Evolutionary conservation across 441 rosid genomes (phyloP).

Genomic region (Pelargonium myrrhifolium): DNA sequence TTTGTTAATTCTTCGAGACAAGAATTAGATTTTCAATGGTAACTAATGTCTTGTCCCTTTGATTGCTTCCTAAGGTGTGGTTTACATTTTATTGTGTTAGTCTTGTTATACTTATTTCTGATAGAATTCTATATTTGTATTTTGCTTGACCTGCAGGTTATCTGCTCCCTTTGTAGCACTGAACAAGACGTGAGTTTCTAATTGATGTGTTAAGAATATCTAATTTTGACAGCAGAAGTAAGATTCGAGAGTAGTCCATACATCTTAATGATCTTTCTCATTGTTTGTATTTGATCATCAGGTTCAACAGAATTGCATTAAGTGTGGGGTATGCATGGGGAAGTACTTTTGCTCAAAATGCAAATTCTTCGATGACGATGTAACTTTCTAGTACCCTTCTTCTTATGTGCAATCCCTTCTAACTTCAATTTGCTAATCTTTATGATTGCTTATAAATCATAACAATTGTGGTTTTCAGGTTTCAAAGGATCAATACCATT

Average conservation of each 20-base stretch:
- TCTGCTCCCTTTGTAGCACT: slow-evolving; percentile 60
- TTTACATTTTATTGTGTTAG: neutral
- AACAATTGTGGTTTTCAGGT: slow-evolving; percentile 35
- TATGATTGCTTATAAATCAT: neutral
- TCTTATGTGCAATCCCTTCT: neutral
- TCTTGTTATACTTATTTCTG: neutral
- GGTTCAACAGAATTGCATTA: slow-evolving; percentile 66
- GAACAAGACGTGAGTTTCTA: slow-evolving; percentile 64
- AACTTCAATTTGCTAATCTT: neutral
- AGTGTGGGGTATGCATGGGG: slow-evolving; percentile 89
- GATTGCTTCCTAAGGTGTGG: neutral
- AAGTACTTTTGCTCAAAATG: slow-evolving; percentile 66
- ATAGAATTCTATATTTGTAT: slow-evolving; percentile 7
- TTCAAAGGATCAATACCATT: slow-evolving; percentile 73
- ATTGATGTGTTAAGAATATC: slow-evolving; percentile 6
- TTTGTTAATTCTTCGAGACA: neutral
- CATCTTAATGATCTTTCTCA: neutral
- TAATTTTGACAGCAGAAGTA: neutral
- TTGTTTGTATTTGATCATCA: slow-evolving; percentile 24
- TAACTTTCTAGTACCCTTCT: slow-evolving; percentile 28
- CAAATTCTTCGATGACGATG: slow-evolving; percentile 90
- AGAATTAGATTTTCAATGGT: neutral
- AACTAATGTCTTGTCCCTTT: neutral
- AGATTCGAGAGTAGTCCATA: neutral
- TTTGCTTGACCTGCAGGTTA: slow-evolving; percentile 34